Conservation (phyloP, 75 land plant species). For the Chamaecyparis obtusa region DNA sequence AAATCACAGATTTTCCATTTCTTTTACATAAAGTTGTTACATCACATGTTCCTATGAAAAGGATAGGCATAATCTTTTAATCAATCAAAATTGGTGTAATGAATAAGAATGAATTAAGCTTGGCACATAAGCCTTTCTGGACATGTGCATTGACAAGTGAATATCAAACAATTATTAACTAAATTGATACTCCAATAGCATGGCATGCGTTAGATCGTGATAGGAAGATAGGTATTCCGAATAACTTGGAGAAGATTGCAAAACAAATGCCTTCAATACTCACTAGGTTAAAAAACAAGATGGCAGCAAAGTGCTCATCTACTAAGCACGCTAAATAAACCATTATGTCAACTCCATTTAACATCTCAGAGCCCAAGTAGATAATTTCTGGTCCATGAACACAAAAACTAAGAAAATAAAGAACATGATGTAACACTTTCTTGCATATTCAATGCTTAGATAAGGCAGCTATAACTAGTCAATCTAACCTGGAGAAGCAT, state of each 20-base stretch:
- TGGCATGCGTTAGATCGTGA: background rate
- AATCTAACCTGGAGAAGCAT: background rate
- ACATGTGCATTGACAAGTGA: background rate
- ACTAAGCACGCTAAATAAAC: too few relatives aligned
- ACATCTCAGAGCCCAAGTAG: too few relatives aligned
- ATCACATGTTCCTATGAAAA: background rate
- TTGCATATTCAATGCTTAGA: too few relatives aligned
- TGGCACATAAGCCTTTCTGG: background rate
- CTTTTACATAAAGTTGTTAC: background rate
- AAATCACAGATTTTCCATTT: background rate
- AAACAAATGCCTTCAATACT: background rate
- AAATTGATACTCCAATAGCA: background rate
- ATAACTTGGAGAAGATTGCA: background rate
- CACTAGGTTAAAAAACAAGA: background rate
- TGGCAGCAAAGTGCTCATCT: too few relatives aligned
- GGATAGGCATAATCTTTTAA: background rate
- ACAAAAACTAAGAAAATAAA: too few relatives aligned
- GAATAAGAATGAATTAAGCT: background rate
- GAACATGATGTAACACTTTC: too few relatives aligned
- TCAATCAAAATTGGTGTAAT: background rate
- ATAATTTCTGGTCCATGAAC: too few relatives aligned
- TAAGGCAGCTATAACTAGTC: background rate
- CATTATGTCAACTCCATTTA: too few relatives aligned
- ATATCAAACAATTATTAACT: background rate
- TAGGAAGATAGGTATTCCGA: background rate